A percentile compares a stretch with the other conserved stretches of the same genome.
Evolutionary conservation across 495 filamentous ascomycete genomes (phyloP).

Genomic region (Neurospora africana): DNA sequence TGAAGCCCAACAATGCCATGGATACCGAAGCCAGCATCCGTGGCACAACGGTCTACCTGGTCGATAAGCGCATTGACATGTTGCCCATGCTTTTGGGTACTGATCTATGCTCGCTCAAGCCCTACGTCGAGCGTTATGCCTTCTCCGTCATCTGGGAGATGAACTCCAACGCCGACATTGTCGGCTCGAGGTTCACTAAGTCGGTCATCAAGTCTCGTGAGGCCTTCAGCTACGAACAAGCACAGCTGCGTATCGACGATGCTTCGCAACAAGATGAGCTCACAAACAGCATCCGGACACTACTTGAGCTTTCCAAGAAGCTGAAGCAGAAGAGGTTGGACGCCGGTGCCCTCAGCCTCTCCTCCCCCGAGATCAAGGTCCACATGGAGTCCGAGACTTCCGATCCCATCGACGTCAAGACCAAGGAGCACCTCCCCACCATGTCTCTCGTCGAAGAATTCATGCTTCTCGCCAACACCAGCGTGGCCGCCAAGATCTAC

Average conservation of each 20-base stretch:
- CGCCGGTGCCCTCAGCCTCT: slow-evolving; percentile 87
- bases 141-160: slow-evolving; percentile 96
- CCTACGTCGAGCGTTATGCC: slow-evolving; percentile 92
- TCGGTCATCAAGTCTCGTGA: slow-evolving; percentile 97
- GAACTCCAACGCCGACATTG: slow-evolving; percentile 70
- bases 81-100: slow-evolving; percentile 90
- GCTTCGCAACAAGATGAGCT: slow-evolving; percentile 72
- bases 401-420: slow-evolving; percentile 92
- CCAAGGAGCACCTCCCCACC: slow-evolving; percentile 84
- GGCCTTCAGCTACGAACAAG: slow-evolving; percentile 95
- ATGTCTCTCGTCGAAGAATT: slow-evolving; percentile 98
- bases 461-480: slow-evolving; percentile 97
- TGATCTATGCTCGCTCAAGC: slow-evolving; percentile 92
- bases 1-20: slow-evolving; percentile 95
- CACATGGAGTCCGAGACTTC: slow-evolving; percentile 91
- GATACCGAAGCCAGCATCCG: slow-evolving; percentile 85
- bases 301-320: slow-evolving; percentile 85
- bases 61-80: slow-evolving; percentile 99
- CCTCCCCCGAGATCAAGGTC: slow-evolving; percentile 89
- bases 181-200: slow-evolving; percentile 78
- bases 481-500: slow-evolving; percentile 79
- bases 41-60: slow-evolving; percentile 93
- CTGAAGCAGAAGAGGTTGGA: slow-evolving; percentile 93
- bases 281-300: slow-evolving; percentile 77
- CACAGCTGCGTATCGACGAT: slow-evolving; percentile 89